Evolutionary conservation across 2,329 filamentous ascomycete genomes (phyloP), one percentile per base, ranked within the genome.

Genomic region (Cadophora sp.): DNA sequence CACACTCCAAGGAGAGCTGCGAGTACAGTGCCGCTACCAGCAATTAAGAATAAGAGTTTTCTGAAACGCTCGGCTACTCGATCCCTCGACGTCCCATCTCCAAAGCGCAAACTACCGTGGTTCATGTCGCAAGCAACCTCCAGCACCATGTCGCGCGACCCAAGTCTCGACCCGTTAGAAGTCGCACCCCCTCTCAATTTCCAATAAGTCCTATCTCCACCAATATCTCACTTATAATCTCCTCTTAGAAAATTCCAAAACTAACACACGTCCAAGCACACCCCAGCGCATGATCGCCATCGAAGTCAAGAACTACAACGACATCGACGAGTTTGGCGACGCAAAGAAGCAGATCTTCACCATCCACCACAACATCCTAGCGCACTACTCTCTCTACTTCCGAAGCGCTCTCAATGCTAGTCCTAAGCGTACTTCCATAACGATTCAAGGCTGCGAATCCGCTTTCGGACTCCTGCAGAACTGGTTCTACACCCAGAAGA

Each of bases 231-330:
- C 6, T 4, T 30, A 30, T 30, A 30, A 30, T 6, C 27, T 30
- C 27, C 6, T 6, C 6, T 30, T 6, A 30, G 4, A 58, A 11
- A 16, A 22, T 8, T 14, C 4, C 2, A 41, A 41, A 39, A 9
- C 53, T 58, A 22, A 58, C 20, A 27, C 13, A 4, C n/a, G 18
- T 4, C 22, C 5, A 22, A 58, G 55, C 20, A 24, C 20, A 3
- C 55, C 55, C 4, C 55, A 58, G 33, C 36, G 33, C 8, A 58
- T 58, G 55, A 16, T 58, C 11, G 55, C 43, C 22, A n/a, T 58
- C 5, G 8, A 11, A 7, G 36, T 58, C 11, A 6, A 24, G 4
- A 13, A 58, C 14, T 3, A 24, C 13, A 2, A 24, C 7, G 20
- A 39, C 1, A 27, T 4, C 13, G 55, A 58, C 55, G 13, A 22